Conservation (phyloP, 1,139 yeast genomes). For the Williopsis jadinii region DNA sequence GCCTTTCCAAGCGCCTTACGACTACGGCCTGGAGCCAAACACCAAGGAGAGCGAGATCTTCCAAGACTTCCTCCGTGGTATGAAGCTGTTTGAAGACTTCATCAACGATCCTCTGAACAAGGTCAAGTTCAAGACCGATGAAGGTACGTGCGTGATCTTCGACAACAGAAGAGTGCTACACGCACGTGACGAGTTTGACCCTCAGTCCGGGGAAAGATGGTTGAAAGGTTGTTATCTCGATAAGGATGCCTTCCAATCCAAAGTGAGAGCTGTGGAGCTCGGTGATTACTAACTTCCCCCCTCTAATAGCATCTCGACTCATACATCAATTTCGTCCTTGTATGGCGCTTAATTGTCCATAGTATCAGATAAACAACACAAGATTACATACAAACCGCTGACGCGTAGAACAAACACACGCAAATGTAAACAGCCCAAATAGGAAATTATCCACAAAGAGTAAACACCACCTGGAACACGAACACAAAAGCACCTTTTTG, state of each 20-base stretch:
- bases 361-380: too few relatives aligned
- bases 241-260: slow-evolving; percentile 66
- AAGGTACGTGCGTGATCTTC: slow-evolving; percentile 62
- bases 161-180: slow-evolving; percentile 71
- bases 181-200: slow-evolving; percentile 56
- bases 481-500: too few relatives aligned
- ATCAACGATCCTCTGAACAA: slow-evolving; percentile 52
- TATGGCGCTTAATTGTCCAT: too few relatives aligned
- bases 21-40: slow-evolving; percentile 35
- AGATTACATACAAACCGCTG: too few relatives aligned
- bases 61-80: slow-evolving; percentile 53
- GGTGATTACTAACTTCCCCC: background rate
- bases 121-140: slow-evolving; percentile 48
- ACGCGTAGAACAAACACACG: too few relatives aligned
- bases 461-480: too few relatives aligned
- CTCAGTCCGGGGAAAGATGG: slow-evolving; percentile 55
- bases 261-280: slow-evolving; percentile 33
- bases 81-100: slow-evolving; percentile 50
- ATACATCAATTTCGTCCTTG: too few relatives aligned
- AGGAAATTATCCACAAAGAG: too few relatives aligned
- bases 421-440: too few relatives aligned
- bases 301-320: too few relatives aligned
- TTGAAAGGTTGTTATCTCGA: slow-evolving; percentile 75
- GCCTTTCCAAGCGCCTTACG: slow-evolving; percentile 81
- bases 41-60: slow-evolving; percentile 29